phyloP scores from a whole-genome alignment of 495 filamentous ascomycete genomes.

The Peziza echinospora region DNA sequence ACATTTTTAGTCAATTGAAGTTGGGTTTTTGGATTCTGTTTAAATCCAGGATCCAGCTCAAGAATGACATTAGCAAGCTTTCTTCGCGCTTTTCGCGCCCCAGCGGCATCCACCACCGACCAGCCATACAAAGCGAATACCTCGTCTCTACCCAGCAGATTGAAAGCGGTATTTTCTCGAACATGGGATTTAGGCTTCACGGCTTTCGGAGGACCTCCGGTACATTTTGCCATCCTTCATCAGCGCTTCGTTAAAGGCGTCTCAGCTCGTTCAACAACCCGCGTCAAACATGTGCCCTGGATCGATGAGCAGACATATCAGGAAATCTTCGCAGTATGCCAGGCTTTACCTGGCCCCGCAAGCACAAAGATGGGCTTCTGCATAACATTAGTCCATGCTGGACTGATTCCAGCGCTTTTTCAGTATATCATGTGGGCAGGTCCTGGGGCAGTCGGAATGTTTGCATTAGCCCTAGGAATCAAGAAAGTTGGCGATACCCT shows the following conservation, averaged over 20 bases:
- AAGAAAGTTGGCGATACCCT: slow-evolving; percentile 36
- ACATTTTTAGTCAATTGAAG: too few relatives aligned
- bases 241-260: slow-evolving; percentile 39
- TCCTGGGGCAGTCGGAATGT: slow-evolving; percentile 62
- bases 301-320: slow-evolving; percentile 63
- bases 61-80: too few relatives aligned
- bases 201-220: slow-evolving; percentile 37
- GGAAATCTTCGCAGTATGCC: slow-evolving; percentile 61
- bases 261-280: slow-evolving; percentile 5
- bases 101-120: not conserved
- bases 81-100: not conserved
- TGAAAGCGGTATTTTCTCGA: slow-evolving; percentile 1
- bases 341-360: slow-evolving; percentile 52
- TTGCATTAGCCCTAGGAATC: slow-evolving; percentile 45
- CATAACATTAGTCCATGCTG: slow-evolving; percentile 44
- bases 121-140: not conserved
- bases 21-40: too few relatives aligned
- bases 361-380: slow-evolving; percentile 67
- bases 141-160: not conserved
- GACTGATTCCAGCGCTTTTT: slow-evolving; percentile 37
- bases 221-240: slow-evolving; percentile 41
- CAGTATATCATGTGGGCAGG: slow-evolving; percentile 52
- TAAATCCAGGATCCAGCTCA: too few relatives aligned
- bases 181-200: slow-evolving; percentile 42
- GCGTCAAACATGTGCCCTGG: slow-evolving; percentile 30